Conservation (phyloP, 768 basidiomycete species). For the Boletus pseudo-olivaceus region DNA sequence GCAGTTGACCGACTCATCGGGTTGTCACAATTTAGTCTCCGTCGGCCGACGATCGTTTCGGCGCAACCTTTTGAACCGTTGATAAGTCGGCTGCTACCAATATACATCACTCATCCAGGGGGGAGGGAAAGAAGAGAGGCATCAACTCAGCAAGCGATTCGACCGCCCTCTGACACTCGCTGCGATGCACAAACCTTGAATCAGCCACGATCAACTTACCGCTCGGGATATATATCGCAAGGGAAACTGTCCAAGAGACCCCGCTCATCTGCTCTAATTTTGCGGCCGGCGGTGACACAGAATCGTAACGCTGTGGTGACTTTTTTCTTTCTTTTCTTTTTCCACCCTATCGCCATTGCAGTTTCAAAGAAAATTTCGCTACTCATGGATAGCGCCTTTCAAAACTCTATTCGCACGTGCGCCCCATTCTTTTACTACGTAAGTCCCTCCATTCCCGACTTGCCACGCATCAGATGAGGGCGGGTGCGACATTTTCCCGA, state of each 20-base stretch:
- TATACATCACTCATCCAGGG: not conserved
- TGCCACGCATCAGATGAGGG: not conserved
- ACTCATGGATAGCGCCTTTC: too few species aligned
- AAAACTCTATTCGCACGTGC: conserved; percentile 7
- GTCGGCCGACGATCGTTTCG: not conserved
- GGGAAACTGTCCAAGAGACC: not conserved
- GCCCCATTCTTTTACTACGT: not conserved
- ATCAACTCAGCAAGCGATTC: too few species aligned
- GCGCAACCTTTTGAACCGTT: not conserved
- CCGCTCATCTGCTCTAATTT: not conserved
- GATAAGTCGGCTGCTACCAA: not conserved
- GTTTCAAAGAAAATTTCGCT: conserved; percentile 7
- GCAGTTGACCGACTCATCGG: not conserved
- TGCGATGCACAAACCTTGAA: too few species aligned
- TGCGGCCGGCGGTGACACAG: conserved; percentile 1
- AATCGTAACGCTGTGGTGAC: not conserved
- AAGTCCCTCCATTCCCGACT: not conserved
- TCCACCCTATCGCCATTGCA: conserved; percentile 10
- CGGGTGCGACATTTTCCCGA: conserved; percentile 6
- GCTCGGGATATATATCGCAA: too few species aligned
- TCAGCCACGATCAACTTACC: too few species aligned
- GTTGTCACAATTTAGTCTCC: not conserved
- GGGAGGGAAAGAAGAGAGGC: too few species aligned
- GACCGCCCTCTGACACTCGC: too few species aligned
- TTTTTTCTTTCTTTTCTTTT: not conserved